A percentile compares a stretch with the other conserved stretches of the same genome.
Evolutionary conservation across 805 yeast genomes (phyloP).

Genomic region (Yamadazyma takamatsuzukensis): DNA sequence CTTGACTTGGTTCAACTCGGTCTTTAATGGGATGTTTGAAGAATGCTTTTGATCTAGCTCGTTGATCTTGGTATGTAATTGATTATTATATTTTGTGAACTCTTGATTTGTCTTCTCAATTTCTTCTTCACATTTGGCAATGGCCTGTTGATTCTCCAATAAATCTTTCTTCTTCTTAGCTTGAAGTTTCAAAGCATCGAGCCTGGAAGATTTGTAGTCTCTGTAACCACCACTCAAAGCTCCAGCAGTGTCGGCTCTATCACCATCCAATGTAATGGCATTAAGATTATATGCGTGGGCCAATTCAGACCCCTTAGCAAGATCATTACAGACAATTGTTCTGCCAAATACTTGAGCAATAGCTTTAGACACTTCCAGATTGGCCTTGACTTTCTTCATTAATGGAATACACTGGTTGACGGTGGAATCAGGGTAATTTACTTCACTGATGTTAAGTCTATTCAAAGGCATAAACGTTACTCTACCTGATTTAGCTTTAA

Average conservation of each 20-base stretch:
- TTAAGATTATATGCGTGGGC: slow-evolving; percentile 59
- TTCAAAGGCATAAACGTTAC: slow-evolving; percentile 91
- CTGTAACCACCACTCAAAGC: slow-evolving; percentile 85
- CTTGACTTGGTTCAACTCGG: slow-evolving; percentile 38
- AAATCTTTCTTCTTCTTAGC: slow-evolving; percentile 50
- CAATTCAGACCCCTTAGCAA: slow-evolving; percentile 64
- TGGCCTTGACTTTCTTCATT: slow-evolving; percentile 65
- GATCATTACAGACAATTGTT: slow-evolving; percentile 69
- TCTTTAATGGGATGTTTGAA: slow-evolving; percentile 41
- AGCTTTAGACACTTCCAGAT: slow-evolving; percentile 54
- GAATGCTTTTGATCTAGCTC: slow-evolving; percentile 43
- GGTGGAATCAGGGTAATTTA: slow-evolving; percentile 54
- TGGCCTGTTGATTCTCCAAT: slow-evolving; percentile 21
- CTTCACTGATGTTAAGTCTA: slow-evolving; percentile 38
- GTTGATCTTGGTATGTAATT: slow-evolving; percentile 29
- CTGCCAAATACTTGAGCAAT: slow-evolving; percentile 78
- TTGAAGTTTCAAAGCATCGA: slow-evolving; percentile 64
- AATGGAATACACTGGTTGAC: slow-evolving; percentile 70
- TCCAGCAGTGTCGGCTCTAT: slow-evolving; percentile 79
- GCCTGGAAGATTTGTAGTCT: slow-evolving; percentile 60
- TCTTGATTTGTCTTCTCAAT: slow-evolving; percentile 47
- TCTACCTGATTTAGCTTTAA: slow-evolving; percentile 69
- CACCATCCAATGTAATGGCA: slow-evolving; percentile 91
- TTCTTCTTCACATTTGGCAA: slow-evolving; percentile 33
- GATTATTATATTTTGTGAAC: slow-evolving; percentile 49